A percentile compares a stretch with the other conserved stretches of the same genome.
Evolutionary conservation across 2,329 filamentous ascomycete species (phyloP).

Genomic region (Geosmithia putterillii): DNA sequence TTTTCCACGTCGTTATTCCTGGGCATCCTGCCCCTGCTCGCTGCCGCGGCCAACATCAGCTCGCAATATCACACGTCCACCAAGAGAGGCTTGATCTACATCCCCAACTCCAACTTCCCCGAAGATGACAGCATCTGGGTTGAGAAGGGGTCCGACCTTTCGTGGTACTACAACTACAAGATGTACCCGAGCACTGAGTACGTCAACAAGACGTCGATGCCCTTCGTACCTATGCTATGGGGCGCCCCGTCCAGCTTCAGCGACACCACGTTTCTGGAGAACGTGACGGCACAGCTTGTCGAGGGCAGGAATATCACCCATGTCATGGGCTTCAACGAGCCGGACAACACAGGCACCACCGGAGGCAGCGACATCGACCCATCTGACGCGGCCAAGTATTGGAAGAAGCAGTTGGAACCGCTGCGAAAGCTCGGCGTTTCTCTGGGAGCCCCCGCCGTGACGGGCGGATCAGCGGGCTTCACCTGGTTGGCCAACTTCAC

Average conservation of each 20-base stretch:
- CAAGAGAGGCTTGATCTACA: conserved; percentile 59
- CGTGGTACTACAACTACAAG: conserved; percentile 70
- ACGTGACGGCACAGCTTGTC: conserved; percentile 36
- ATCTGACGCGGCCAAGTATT: conserved; percentile 43
- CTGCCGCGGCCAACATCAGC: neutral
- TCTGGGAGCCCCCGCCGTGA: conserved; percentile 53
- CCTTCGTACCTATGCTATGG: conserved; percentile 63
- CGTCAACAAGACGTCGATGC: conserved; percentile 25
- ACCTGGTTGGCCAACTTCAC: conserved; percentile 49
- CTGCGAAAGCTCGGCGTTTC: conserved; percentile 45
- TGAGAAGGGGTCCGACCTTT: conserved; percentile 37
- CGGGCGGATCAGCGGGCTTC: conserved; percentile 42
- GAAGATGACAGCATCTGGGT: conserved; percentile 52
- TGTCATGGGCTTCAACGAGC: conserved; percentile 61
- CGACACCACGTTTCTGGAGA: conserved; percentile 42
- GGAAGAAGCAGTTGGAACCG: conserved; percentile 54
- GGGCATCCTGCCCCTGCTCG: neutral
- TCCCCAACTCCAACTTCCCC: conserved; percentile 35
- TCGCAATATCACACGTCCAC: neutral
- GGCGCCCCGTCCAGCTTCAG: conserved; percentile 30
- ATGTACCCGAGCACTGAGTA: conserved; percentile 37
- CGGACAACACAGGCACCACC: conserved; percentile 38
- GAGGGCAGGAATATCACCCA: conserved; percentile 41
- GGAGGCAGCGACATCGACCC: conserved; percentile 49
- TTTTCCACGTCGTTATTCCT: neutral